Conservation (phyloP, 495 filamentous ascomycete genomes). For the Xylaria curta region DNA sequence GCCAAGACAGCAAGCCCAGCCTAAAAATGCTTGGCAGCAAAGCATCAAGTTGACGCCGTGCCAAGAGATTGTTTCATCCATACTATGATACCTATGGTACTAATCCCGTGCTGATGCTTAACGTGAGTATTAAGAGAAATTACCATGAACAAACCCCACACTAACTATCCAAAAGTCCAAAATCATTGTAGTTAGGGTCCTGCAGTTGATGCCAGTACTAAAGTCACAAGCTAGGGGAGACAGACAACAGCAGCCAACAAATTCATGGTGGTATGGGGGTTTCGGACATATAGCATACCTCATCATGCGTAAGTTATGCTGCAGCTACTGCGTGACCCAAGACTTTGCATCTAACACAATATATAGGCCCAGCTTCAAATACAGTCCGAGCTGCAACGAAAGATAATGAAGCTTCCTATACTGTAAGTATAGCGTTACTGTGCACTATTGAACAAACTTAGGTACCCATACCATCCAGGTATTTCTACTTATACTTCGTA, state of each 20-base stretch:
- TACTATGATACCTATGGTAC: neutral
- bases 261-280: neutral
- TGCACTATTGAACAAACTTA: neutral
- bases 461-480: neutral
- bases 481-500: too few species aligned
- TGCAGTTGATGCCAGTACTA: neutral
- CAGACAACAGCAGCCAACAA: constrained; percentile 2
- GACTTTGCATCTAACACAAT: neutral
- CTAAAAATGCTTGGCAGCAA: neutral
- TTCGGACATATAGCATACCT: neutral
- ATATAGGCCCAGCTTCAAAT: neutral
- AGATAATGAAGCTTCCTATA: too few species aligned
- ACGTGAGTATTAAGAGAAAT: neutral
- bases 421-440: neutral
- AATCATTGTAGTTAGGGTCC: neutral
- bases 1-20: neutral
- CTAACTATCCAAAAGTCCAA: neutral
- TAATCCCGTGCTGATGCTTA: constrained; percentile 4
- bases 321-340: neutral
- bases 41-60: neutral
- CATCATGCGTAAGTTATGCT: neutral
- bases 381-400: too few species aligned
- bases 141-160: constrained; percentile 4
- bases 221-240: neutral
- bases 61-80: constrained; percentile 17